Evolutionary conservation across 768 basidiomycete species (phyloP), one percentile per base, ranked within the genome.

Genomic region (Galerina marginata): DNA sequence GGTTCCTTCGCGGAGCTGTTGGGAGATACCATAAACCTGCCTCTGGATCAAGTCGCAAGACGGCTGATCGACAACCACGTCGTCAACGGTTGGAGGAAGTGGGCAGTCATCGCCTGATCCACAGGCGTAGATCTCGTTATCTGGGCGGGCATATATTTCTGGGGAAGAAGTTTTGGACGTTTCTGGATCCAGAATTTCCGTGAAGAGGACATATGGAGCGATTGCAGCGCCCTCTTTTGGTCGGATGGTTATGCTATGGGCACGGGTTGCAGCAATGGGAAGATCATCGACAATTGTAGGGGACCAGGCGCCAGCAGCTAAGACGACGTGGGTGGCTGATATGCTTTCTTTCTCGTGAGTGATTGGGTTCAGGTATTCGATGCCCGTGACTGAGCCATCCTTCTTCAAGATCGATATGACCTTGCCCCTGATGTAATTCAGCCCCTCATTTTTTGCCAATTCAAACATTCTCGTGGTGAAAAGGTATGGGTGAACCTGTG

Each of bases 261-360:
- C 90, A 54, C 91, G 87, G 6, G 82, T 86, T 44, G 81, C 82
- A n/a, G 76, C 67, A 64, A 92, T 81, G 14, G 88, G 87, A 29
- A 91, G 79, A 16, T 74, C 62, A 9, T 83, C 77, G 36, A 90
- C 53, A 58, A 96, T 70, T 9, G 69, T 68, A 7, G 91, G 80
- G 0, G 92, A 91, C 94, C 95, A 97, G 14, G 92, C 90, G 25
- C 95, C 95, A n/a, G 91, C 91, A 42, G 88, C 83, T 51, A 97
- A 72, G 42, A 96, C 77, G 62, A 95, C 84, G 56, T 89, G 81
- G 9, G 89, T 89, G 14, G 90, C 88, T 0, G 79, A 71, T 15
- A 90, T 67, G n/a, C 72, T 73, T 58, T 70, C 71, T 6, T 61
- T 64, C 25, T 67, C 63, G 51, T 63, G 59, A 14, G 72, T 69